phyloP scores from a whole-genome alignment of 2,329 filamentous ascomycete species.

The Orbilia brochopaga region DNA sequence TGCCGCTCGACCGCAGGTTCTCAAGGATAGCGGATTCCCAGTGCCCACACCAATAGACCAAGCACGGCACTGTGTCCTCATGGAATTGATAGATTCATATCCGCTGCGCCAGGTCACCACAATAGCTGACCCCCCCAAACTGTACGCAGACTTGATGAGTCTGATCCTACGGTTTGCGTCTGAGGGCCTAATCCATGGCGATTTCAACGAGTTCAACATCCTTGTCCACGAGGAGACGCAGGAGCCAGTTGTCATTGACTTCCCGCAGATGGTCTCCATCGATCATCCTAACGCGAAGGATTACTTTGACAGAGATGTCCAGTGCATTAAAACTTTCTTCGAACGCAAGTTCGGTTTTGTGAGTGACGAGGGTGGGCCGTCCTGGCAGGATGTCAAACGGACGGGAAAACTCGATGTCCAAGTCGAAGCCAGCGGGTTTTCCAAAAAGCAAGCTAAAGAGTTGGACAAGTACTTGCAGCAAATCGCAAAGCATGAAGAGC shows the following conservation, averaged over 20 bases:
- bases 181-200: slow-evolving; percentile 91
- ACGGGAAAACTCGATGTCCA: slow-evolving; percentile 78
- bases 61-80: slow-evolving; percentile 93
- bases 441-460: slow-evolving; percentile 95
- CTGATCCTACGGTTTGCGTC: slow-evolving; percentile 83
- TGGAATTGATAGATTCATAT: slow-evolving; percentile 90
- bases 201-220: slow-evolving; percentile 99
- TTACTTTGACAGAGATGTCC: slow-evolving; percentile 96
- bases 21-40: slow-evolving; percentile 81
- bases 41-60: slow-evolving; percentile 88
- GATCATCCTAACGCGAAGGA: slow-evolving; percentile 92
- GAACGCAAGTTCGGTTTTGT: slow-evolving; percentile 85
- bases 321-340: slow-evolving; percentile 95
- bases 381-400: slow-evolving; percentile 82
- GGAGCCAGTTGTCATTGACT: slow-evolving; percentile 86
- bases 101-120: slow-evolving; percentile 85
- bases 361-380: slow-evolving; percentile 79
- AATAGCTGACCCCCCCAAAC: slow-evolving; percentile 79
- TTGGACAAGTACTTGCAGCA: slow-evolving; percentile 87
- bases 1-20: too few relatives aligned
- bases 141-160: slow-evolving; percentile 89
- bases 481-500: slow-evolving; percentile 63
- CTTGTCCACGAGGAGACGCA: slow-evolving; percentile 77
- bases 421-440: slow-evolving; percentile 92
- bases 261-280: slow-evolving; percentile 96